Evolutionary conservation across 1,284 basidiomycete genomes (phyloP).

Genomic region (Ustilago xerochloae): DNA sequence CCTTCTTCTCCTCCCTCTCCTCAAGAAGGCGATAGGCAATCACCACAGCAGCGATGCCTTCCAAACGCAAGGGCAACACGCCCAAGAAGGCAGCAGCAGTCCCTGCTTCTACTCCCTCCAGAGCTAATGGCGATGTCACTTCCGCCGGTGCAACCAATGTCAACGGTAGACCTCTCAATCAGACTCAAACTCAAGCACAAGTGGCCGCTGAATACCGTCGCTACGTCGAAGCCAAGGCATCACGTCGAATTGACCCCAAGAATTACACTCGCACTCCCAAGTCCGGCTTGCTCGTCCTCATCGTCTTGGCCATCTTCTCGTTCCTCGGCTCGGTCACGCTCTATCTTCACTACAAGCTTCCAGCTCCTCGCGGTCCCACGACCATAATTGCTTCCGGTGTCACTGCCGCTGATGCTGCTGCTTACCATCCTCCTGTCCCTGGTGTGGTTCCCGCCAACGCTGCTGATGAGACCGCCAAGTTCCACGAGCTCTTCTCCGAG

Average conservation of each 20-base stretch:
- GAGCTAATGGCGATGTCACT: conserved; percentile 13
- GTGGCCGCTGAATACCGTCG: conserved; percentile 20
- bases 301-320: conserved; percentile 32
- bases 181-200: conserved; percentile 3
- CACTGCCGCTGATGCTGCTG: conserved; percentile 35
- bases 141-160: conserved; percentile 2
- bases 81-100: conserved; percentile 35
- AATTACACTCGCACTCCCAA: conserved; percentile 47
- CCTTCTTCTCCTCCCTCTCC: background rate
- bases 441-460: conserved; percentile 22
- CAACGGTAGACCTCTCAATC: conserved; percentile 22
- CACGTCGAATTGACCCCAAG: conserved; percentile 35
- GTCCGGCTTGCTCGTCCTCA: conserved; percentile 35
- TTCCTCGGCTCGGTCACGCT: conserved; percentile 49
- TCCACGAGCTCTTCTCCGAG: conserved; percentile 58
- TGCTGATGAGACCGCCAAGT: conserved; percentile 16
- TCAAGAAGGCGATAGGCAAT: background rate
- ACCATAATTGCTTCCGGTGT: conserved; percentile 35
- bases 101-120: conserved; percentile 1
- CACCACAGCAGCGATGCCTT: conserved; percentile 29
- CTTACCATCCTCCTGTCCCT: conserved; percentile 36
- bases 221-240: conserved; percentile 21
- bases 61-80: conserved; percentile 32
- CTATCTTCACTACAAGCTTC: conserved; percentile 62
- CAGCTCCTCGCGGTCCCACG: conserved; percentile 49